phyloP scores from a whole-genome alignment of 2,329 filamentous ascomycete species.

The Mycosphaerella arachidis region DNA sequence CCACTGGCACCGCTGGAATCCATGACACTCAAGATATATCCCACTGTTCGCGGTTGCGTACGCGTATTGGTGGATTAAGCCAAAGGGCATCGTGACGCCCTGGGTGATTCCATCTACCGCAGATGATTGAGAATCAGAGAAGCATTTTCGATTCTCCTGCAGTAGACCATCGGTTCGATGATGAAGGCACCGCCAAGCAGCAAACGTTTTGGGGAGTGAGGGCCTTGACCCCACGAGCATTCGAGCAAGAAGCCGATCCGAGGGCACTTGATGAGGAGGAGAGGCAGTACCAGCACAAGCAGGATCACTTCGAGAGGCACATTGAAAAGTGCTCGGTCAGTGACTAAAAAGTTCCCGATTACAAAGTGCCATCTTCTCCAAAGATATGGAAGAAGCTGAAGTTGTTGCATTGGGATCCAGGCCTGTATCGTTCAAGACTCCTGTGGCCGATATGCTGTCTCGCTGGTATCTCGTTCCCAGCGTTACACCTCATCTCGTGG shows the following conservation, averaged over 20 bases:
- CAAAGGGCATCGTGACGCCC: conserved; percentile 35
- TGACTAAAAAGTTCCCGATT: neutral
- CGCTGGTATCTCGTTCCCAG: conserved; percentile 26
- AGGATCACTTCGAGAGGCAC: neutral
- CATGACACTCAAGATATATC: conserved; percentile 37
- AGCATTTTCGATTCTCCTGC: conserved; percentile 26
- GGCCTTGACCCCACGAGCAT: conserved; percentile 32
- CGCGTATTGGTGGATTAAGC: conserved; percentile 37
- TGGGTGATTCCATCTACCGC: conserved; percentile 29
- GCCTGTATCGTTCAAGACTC: conserved; percentile 22
- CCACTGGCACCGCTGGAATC: conserved; percentile 36
- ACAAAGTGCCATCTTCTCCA: neutral
- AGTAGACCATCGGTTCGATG: conserved; percentile 29
- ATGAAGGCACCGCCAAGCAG: conserved; percentile 24
- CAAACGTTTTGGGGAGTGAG: conserved; percentile 27
- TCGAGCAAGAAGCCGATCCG: conserved; percentile 24
- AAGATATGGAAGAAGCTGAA: conserved; percentile 15
- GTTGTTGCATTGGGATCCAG: conserved; percentile 24
- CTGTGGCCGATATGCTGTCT: conserved; percentile 23
- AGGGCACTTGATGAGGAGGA: conserved; percentile 5
- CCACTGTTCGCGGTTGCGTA: conserved; percentile 34
- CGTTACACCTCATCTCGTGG: conserved; percentile 33
- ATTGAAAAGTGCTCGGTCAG: neutral
- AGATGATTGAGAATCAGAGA: conserved; percentile 24
- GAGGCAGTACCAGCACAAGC: neutral